A percentile compares a stretch with the other conserved stretches of the same genome.
phyloP scores from a whole-genome alignment of 2,329 filamentous ascomycete species.

The Rutstroemia sp. region DNA sequence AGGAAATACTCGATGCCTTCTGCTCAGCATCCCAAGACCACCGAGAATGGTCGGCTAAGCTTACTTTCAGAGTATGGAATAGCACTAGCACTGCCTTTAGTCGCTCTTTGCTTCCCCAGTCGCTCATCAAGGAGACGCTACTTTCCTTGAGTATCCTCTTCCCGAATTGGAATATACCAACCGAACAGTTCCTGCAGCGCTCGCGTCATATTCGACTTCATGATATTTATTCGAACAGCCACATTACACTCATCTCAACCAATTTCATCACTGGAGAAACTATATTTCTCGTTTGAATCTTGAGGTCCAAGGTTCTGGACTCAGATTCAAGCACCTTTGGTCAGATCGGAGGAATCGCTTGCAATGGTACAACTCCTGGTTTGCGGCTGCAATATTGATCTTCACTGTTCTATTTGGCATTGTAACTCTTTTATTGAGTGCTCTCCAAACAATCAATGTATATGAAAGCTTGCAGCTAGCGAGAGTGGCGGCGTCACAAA shows the following conservation, averaged over 20 bases:
- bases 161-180: neutral
- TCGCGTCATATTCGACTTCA: neutral
- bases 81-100: neutral
- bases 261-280: neutral
- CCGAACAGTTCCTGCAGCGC: neutral
- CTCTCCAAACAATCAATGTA: neutral
- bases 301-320: neutral
- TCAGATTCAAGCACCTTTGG: neutral
- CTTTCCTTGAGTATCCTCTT: neutral
- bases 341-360: neutral
- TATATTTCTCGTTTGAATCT: neutral
- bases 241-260: neutral
- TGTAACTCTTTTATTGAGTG: neutral
- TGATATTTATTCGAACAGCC: neutral
- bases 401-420: neutral
- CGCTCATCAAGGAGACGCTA: neutral
- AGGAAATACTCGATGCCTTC: neutral
- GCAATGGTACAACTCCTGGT: neutral
- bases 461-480: neutral
- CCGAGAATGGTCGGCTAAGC: neutral
- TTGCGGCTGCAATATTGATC: neutral
- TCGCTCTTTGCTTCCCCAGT: neutral
- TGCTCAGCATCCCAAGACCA: neutral
- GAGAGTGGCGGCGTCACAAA: neutral
- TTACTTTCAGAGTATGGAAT: neutral